Evolutionary conservation across 805 yeast genomes (phyloP), one percentile per base, ranked within the genome.

Genomic region (Pichia occidentalis): DNA sequence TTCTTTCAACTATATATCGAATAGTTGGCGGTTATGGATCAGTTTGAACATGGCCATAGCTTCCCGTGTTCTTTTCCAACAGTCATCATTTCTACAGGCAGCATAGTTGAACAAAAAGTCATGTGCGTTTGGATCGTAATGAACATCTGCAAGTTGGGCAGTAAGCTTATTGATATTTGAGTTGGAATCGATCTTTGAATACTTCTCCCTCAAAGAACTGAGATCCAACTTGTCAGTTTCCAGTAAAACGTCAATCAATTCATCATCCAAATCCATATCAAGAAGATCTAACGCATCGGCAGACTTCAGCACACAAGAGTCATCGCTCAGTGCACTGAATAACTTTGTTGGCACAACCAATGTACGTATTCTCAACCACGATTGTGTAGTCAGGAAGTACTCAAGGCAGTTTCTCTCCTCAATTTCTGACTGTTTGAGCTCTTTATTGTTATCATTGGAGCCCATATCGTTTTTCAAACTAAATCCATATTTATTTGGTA

Each of bases 391-490:
- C 45, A 60, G 63, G 32, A 59, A 53, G 34, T 60, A 60, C 43
- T 65, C 69, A 11, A 65, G 34, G 28, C 67, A 64, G 39, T 61
- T 60, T 35, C 58, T 59, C 42, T 65, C 70, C 40, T 57, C 67
- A 25, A 60, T 50, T 28, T 34, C 37, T 12, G 25, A 19, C 14
- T 27, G 17, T 17, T 13, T 26, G 12, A 10, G 4, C 9, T 26
- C 37, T 26, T 18, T 26, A 31, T 52, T 49, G n/a, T n/a, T n/a
- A n/a, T n/a, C n/a, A n/a, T n/a, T n/a, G n/a, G n/a, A n/a, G 34
- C 51, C 50, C 25, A 51, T 58, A 31, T 56, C 57, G 3, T 49
- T 38, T 26, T 50, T 52, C 19, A 57, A 37, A 25, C 50, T 50
- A 43, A 56, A 56, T 12, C 59, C 57, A 31, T 45, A 49, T 36